These are phyloP conservation scores for Plantago coronopus DNA, from an alignment of 305 asterid species.

Conservation along the genomic window DNA sequence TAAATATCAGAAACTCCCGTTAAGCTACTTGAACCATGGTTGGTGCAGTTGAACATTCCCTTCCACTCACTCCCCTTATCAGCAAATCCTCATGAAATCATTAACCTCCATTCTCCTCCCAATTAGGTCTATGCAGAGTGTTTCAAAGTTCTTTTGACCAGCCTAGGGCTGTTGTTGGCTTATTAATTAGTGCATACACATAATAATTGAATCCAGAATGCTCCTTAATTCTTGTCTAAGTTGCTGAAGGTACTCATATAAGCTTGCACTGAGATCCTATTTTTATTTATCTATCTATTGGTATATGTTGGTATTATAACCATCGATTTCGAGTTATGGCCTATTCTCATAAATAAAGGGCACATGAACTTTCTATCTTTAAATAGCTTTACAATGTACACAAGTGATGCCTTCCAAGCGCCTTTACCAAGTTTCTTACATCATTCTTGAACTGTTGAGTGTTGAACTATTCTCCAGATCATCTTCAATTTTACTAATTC, in stretches of 20 bases:
- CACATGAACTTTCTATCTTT: no score
- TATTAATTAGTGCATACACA: background rate
- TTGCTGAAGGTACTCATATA: background rate
- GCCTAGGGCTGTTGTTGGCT: background rate
- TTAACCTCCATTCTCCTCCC: background rate
- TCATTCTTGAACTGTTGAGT: background rate
- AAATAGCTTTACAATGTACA: background rate
- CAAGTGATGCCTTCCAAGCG: background rate
- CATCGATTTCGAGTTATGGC: no score
- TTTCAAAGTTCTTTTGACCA: background rate
- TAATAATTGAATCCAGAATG: background rate
- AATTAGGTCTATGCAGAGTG: background rate
- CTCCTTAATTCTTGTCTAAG: background rate
- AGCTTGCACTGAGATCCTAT: background rate
- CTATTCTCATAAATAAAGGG: no score
- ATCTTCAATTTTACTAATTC: constrained; percentile 9
- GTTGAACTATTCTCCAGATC: background rate
- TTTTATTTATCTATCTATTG: no score
- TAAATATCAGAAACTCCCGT: background rate
- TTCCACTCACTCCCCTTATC: no score
- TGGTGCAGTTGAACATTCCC: background rate
- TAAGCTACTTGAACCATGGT: background rate
- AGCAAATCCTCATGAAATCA: background rate
- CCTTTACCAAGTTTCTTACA: constrained; percentile 15
- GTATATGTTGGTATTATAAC: no score